Evolutionary conservation across 2,329 filamentous ascomycete species (phyloP).

Genomic region (Ascochyta lentis): DNA sequence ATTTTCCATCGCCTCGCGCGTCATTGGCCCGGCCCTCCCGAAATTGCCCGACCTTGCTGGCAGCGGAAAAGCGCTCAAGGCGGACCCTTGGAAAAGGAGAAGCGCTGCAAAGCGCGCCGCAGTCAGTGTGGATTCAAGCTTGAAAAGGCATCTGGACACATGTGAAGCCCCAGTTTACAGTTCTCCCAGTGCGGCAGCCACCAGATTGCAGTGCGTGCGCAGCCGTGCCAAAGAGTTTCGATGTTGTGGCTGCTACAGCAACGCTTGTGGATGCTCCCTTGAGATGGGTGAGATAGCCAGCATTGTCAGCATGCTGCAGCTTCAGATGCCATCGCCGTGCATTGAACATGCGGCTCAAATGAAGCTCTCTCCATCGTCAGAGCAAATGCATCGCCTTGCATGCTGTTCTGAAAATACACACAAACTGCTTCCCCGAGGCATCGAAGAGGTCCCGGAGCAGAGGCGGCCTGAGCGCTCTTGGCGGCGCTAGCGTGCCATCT

Average conservation of each 20-base stretch:
- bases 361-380: not conserved
- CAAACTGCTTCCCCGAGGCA: conserved; percentile 27
- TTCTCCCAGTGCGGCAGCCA: conserved; percentile 15
- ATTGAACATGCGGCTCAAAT: not conserved
- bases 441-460: conserved; percentile 31
- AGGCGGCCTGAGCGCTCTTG: conserved; percentile 32
- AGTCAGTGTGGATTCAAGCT: conserved; percentile 16
- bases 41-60: conserved; percentile 26
- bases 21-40: conserved; percentile 25
- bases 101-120: conserved; percentile 13
- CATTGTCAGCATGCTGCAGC: not conserved
- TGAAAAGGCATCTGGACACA: conserved; percentile 33
- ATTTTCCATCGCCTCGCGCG: conserved; percentile 16
- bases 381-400: not conserved
- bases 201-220: conserved; percentile 24
- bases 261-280: conserved; percentile 18
- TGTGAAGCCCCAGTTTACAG: conserved; percentile 29
- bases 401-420: conserved; percentile 15
- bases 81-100: conserved; percentile 20
- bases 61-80: conserved; percentile 21
- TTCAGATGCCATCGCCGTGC: not conserved
- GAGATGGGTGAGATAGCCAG: conserved; percentile 5
- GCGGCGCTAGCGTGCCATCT: conserved; percentile 18
- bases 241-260: conserved; percentile 34
- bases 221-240: conserved; percentile 17